Base-by-base conservation (phyloP, 2,329 filamentous ascomycete species). In the Diaporthe eres region DNA sequence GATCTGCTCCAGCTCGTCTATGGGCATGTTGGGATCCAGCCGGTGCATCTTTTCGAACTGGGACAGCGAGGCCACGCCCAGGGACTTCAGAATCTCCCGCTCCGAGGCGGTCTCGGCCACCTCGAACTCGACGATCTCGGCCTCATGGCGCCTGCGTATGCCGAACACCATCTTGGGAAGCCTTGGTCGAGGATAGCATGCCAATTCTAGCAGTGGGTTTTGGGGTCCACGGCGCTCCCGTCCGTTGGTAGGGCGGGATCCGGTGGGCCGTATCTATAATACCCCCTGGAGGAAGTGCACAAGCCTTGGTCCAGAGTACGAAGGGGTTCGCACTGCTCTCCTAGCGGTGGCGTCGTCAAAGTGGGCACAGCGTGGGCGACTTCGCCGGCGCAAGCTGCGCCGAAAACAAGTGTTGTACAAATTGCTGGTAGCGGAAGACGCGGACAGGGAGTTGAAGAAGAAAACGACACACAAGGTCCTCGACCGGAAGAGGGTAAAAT, bases 1-100 rank as follows among this genome's bases (percentile, higher is more conserved):
- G 77, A 93, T 87, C 82, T 91, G 89, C 77, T 90, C 89, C 71
- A 90, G 84, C 65, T 92, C 87, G 77, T 92, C 90, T 76, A 92
- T 85, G n/a, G 91, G 90, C 78, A 93, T 82, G 80, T 93, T 93
- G 53, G 91, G 91, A 77, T 93, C 92, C 83, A 91, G 89, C 78
- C 89, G 88, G 82, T 93, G 91, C 76, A 89, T 87, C 79, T 88
- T 88, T 80, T 91, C 89, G 80, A 92, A 89, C 74, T 89, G 85
- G 80, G 87, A 88, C 74, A 93, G 85, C 76, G 87, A 84, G 77
- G 74, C 76, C 63, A 77, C 76, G 49, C 74, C 76, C n/a, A 77
- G 63, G 17, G 76, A 77, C 74, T 61, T 31, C 22, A 77, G 57
- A 22, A 77, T 77, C 63, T 77, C 76, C 57, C 74, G 76, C 73